These are phyloP conservation scores for Trapa bicornis DNA, from an alignment of 345 rosid species.

Conservation along the genomic window DNA sequence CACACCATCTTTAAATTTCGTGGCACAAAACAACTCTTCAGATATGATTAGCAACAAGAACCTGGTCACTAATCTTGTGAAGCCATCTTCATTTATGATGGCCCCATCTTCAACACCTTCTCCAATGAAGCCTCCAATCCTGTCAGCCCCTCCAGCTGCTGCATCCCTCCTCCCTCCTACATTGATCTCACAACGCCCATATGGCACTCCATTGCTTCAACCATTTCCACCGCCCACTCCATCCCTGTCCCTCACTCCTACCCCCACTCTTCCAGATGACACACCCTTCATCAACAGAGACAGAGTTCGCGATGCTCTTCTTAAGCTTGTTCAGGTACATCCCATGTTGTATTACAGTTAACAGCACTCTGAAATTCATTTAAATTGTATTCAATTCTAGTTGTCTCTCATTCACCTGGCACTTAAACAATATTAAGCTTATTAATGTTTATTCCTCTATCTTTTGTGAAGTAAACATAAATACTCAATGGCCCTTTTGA, in stretches of 20 bases:
- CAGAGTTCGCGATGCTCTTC: constrained; percentile 47
- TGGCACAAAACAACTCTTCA: constrained; percentile 17
- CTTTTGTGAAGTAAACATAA: too few species aligned
- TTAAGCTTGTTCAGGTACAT: constrained; percentile 49
- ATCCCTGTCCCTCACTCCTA: constrained; percentile 50
- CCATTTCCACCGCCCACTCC: constrained; percentile 63
- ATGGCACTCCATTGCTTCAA: constrained; percentile 58
- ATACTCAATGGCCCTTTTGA: too few species aligned
- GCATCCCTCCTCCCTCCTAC: constrained; percentile 30
- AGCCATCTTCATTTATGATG: constrained; percentile 44
- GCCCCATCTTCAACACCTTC: constrained; percentile 36
- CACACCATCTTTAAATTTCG: constrained; percentile 24
- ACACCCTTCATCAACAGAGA: constrained; percentile 36
- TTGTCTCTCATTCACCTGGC: too few species aligned
- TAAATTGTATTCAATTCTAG: too few species aligned
- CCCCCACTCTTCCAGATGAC: constrained; percentile 12
- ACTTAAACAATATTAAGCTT: too few species aligned
- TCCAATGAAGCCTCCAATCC: constrained; percentile 27
- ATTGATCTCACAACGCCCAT: constrained; percentile 40
- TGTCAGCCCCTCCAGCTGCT: constrained; percentile 29
- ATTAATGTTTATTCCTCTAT: too few species aligned
- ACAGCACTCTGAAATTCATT: too few species aligned
- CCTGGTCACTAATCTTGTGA: constrained; percentile 36
- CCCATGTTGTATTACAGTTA: background rate
- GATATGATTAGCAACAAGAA: constrained; percentile 28